Evolutionary conservation across 1,139 yeast species (phyloP).

Genomic region (Blastobotrys serpentis): DNA sequence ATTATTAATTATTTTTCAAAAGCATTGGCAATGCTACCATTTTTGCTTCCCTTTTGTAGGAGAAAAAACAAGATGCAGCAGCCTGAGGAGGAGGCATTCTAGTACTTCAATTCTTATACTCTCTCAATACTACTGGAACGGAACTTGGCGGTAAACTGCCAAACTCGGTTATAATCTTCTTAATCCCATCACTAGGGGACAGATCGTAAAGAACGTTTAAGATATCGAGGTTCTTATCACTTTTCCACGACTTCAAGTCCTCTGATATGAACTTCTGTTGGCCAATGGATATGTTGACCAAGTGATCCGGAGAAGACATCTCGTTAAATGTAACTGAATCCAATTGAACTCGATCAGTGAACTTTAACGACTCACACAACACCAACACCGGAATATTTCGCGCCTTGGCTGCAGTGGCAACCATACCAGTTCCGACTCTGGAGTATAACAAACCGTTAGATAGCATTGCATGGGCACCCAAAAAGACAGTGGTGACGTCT

Average conservation of each 20-base stretch:
- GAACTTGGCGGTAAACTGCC: slow-evolving; percentile 97
- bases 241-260: slow-evolving; percentile 60
- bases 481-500: slow-evolving; percentile 83
- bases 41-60: neutral
- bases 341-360: slow-evolving; percentile 90
- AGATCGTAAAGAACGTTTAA: slow-evolving; percentile 88
- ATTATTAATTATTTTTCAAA: neutral
- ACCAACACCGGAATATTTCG: slow-evolving; percentile 92
- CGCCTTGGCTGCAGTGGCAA: slow-evolving; percentile 87
- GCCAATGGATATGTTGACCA: slow-evolving; percentile 51
- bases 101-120: slow-evolving; percentile 58
- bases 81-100: too few relatives aligned
- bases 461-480: slow-evolving; percentile 97
- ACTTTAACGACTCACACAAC: slow-evolving; percentile 92
- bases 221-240: slow-evolving; percentile 61
- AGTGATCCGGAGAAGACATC: slow-evolving; percentile 79
- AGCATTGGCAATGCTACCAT: neutral
- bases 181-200: slow-evolving; percentile 91
- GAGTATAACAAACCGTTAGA: slow-evolving; percentile 92
- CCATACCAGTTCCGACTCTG: slow-evolving; percentile 91
- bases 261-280: slow-evolving; percentile 29
- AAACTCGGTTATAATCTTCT: slow-evolving; percentile 91
- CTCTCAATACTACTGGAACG: slow-evolving; percentile 93
- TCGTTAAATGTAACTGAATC: slow-evolving; percentile 95
- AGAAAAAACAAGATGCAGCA: too few relatives aligned